phyloP scores from a whole-genome alignment of 2,329 filamentous ascomycete species.

The Zasmidium citrigriseum region DNA sequence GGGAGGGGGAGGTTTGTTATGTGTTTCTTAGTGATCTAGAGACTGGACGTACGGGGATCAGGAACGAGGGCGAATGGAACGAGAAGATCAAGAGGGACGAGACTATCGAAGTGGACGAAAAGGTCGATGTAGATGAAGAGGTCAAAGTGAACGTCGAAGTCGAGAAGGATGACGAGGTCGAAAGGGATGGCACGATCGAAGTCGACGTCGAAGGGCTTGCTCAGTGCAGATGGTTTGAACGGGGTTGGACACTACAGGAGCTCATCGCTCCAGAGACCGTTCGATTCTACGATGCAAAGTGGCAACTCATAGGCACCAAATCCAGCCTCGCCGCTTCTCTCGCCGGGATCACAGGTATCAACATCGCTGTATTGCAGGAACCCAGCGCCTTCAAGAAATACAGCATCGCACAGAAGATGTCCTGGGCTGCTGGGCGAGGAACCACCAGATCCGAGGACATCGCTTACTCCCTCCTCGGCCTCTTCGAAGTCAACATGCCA shows the following conservation, averaged over 20 bases:
- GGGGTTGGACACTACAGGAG: slow-evolving; percentile 28
- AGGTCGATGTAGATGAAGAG: too few relatives aligned
- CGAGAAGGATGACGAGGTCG: too few relatives aligned
- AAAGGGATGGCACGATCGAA: too few relatives aligned
- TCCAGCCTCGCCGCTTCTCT: not conserved
- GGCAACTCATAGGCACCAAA: not conserved
- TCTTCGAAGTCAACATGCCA: slow-evolving; percentile 34
- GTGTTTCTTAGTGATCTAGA: slow-evolving; percentile 16
- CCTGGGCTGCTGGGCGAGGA: slow-evolving; percentile 19
- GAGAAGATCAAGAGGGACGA: too few relatives aligned
- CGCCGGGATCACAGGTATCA: not conserved
- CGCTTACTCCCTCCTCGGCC: slow-evolving; percentile 32
- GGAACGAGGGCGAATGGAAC: too few relatives aligned
- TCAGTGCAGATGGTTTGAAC: slow-evolving; percentile 16
- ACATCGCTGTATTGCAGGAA: not conserved
- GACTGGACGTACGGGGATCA: not conserved
- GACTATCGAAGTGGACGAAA: too few relatives aligned
- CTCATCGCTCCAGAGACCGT: slow-evolving; percentile 21
- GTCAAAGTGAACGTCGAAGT: too few relatives aligned
- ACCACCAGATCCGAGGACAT: slow-evolving; percentile 31
- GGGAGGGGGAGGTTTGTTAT: slow-evolving; percentile 12
- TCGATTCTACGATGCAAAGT: slow-evolving; percentile 13
- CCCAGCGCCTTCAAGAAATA: not conserved
- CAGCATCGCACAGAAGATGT: slow-evolving; percentile 22
- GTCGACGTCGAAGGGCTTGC: not conserved